Evolutionary conservation across 2,329 filamentous ascomycete species (phyloP).

Genomic region (Fusarium caatingaense): DNA sequence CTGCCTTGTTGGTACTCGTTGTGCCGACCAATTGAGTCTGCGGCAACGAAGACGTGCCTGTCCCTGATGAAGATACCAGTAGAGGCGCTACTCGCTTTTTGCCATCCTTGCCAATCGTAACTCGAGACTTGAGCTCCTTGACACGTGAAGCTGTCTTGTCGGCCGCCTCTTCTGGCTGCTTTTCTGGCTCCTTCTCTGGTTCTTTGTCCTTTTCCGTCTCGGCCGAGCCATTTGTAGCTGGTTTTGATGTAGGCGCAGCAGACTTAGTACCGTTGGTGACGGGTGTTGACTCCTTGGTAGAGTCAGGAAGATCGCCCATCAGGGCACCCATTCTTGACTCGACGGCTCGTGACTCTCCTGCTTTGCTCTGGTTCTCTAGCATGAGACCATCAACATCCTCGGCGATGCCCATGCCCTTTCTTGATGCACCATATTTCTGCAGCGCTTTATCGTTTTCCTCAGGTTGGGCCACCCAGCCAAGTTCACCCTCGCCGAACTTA

Average conservation of each 20-base stretch:
- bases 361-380: slow-evolving; percentile 91
- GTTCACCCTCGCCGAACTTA: slow-evolving; percentile 85
- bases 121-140: slow-evolving; percentile 81
- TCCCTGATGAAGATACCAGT: slow-evolving; percentile 88
- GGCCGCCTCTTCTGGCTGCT: slow-evolving; percentile 59
- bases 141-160: slow-evolving; percentile 67
- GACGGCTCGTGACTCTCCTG: slow-evolving; percentile 86
- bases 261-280: slow-evolving; percentile 65
- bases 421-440: slow-evolving; percentile 89
- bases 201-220: slow-evolving; percentile 53
- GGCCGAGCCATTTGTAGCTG: slow-evolving; percentile 54
- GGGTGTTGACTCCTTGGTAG: slow-evolving; percentile 62
- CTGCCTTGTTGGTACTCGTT: slow-evolving; percentile 69
- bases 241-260: slow-evolving; percentile 51
- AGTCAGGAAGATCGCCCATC: slow-evolving; percentile 83
- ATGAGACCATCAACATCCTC: slow-evolving; percentile 91
- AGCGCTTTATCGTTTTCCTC: slow-evolving; percentile 94
- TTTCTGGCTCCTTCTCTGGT: slow-evolving; percentile 51
- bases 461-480: slow-evolving; percentile 86
- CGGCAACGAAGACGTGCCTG: slow-evolving; percentile 86
- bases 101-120: slow-evolving; percentile 95
- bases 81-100: slow-evolving; percentile 96
- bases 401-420: slow-evolving; percentile 88
- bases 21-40: slow-evolving; percentile 89
- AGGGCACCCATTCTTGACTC: slow-evolving; percentile 98